Evolutionary conservation across 768 basidiomycete species (phyloP).

Genomic region (Sporobolomyces phaffii): DNA sequence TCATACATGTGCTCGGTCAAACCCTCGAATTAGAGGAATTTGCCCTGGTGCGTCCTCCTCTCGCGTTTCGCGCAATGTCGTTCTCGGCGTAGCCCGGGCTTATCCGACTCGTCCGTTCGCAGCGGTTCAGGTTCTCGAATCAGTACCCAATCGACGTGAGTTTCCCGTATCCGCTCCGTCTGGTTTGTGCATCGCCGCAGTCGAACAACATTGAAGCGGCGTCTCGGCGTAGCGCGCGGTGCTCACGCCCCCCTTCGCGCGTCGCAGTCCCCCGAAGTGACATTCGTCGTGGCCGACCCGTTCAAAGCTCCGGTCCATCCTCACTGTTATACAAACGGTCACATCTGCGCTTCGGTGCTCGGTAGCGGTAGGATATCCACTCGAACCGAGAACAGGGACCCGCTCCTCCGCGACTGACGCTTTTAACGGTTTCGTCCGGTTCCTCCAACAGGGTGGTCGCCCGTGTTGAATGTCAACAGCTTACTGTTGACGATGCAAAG

Average conservation of each 20-base stretch:
- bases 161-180: no score
- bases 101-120: background rate
- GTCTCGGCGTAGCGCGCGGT: no score
- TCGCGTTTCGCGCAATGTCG: background rate
- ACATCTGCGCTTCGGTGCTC: conserved; percentile 86
- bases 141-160: conserved; percentile 63
- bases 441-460: conserved; percentile 75
- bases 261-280: conserved; percentile 69
- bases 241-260: no score
- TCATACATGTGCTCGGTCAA: no score
- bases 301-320: conserved; percentile 71
- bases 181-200: no score
- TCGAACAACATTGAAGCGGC: no score
- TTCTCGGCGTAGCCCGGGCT: background rate
- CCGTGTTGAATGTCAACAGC: conserved; percentile 58
- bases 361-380: conserved; percentile 50
- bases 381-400: no score
- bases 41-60: conserved; percentile 1
- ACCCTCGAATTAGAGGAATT: conserved; percentile 11
- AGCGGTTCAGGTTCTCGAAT: conserved; percentile 70
- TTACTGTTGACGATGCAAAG: conserved; percentile 62
- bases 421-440: background rate
- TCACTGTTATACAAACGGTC: conserved; percentile 59
- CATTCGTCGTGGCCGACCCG: conserved; percentile 65
- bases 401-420: no score